A percentile compares a stretch with the other conserved stretches of the same genome.
phyloP scores from a whole-genome alignment of 345 rosid genomes.

The Pistacia integerrima region DNA sequence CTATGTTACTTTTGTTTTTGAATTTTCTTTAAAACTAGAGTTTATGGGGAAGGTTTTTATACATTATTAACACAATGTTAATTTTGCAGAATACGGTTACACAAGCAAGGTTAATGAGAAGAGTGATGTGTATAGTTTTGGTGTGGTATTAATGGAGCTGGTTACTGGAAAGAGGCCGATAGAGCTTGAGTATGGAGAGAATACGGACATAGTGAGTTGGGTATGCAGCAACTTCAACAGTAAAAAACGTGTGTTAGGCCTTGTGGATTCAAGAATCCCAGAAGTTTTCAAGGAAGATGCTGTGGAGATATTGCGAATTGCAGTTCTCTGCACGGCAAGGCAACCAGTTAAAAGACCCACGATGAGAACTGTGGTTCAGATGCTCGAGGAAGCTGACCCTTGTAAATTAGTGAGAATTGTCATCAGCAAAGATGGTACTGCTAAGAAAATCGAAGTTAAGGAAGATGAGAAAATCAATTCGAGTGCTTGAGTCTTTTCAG shows the following conservation, averaged over 20 bases:
- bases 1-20: neutral
- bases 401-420: constrained; percentile 57
- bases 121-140: constrained; percentile 93
- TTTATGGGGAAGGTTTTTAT: neutral
- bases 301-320: constrained; percentile 63
- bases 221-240: constrained; percentile 56
- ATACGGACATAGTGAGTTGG: constrained; percentile 82
- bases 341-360: constrained; percentile 68
- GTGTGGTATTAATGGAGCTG: constrained; percentile 90
- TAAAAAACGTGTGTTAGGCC: constrained; percentile 50
- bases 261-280: constrained; percentile 69
- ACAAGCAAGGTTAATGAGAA: constrained; percentile 80
- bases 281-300: constrained; percentile 61
- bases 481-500: neutral
- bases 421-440: constrained; percentile 38
- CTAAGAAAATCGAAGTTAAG: constrained; percentile 28
- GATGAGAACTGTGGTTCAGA: constrained; percentile 84
- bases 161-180: constrained; percentile 83
- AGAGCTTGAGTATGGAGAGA: constrained; percentile 77
- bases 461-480: constrained; percentile 7
- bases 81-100: constrained; percentile 81
- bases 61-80: neutral
- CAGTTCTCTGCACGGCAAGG: constrained; percentile 65
- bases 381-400: constrained; percentile 81
- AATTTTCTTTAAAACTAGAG: neutral